Percentiles rank a stretch among this genome's conserved stretches.
Evolutionary conservation across 169 alveolate genomes (phyloP).

Genomic region (Blepharisma undulans): DNA sequence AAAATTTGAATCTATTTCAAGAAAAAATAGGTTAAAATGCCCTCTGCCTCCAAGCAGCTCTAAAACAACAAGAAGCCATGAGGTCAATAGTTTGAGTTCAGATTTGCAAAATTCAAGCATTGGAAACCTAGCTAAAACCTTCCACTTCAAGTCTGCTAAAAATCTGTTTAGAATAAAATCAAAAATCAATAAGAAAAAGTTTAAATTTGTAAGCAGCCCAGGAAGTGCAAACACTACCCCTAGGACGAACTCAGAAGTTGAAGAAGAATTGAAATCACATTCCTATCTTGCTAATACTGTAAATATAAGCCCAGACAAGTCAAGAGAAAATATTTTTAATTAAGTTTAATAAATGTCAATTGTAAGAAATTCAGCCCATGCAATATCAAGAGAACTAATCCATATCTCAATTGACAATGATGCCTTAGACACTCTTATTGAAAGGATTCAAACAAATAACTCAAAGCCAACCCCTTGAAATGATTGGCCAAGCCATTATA

Average conservation of each 20-base stretch:
- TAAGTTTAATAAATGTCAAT: not conserved
- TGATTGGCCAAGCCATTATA: conserved; percentile 45
- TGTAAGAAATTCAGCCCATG: not conserved
- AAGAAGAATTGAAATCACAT: not conserved
- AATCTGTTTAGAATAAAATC: not conserved
- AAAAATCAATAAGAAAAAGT: not conserved
- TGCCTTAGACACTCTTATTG: conserved; percentile 44
- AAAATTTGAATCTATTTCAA: not conserved
- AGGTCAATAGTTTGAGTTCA: too few species aligned
- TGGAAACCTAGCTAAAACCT: not conserved
- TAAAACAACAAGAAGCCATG: not conserved
- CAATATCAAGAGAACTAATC: not conserved
- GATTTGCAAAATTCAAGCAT: too few species aligned
- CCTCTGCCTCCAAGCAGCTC: not conserved
- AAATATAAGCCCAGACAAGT: not conserved
- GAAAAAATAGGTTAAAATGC: not conserved
- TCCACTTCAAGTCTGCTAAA: not conserved
- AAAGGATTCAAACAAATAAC: conserved; percentile 26
- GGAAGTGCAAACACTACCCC: not conserved
- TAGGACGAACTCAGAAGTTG: not conserved
- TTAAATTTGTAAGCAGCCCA: not conserved
- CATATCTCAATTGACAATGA: not conserved
- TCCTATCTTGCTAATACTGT: not conserved
- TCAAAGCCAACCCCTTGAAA: conserved; percentile 55
- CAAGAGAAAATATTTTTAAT: not conserved